A percentile compares a stretch with the other conserved stretches of the same genome.
These are phyloP conservation scores for Aspergillus cejpii DNA, from an alignment of 2,329 filamentous ascomycete genomes.

Conservation along the genomic window DNA sequence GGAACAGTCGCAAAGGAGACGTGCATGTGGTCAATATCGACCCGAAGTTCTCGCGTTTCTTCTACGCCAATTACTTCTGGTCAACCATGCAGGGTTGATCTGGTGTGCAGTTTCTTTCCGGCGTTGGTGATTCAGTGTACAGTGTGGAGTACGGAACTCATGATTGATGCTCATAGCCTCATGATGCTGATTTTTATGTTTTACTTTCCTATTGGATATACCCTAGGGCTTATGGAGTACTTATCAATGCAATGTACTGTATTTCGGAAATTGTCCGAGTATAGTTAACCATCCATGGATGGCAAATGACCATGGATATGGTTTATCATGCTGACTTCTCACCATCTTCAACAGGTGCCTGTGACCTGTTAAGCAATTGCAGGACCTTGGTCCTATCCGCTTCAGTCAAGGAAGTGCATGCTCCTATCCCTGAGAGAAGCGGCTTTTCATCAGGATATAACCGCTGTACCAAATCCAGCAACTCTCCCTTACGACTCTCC, in stretches of 20 bases:
- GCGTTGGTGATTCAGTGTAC: slow-evolving; percentile 14
- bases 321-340: not conserved
- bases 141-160: not conserved
- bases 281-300: too few species aligned
- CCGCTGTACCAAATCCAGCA: slow-evolving; percentile 26
- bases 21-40: slow-evolving; percentile 94
- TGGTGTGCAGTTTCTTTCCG: slow-evolving; percentile 6
- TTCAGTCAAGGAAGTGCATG: slow-evolving; percentile 16
- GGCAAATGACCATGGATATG: too few species aligned
- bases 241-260: not conserved
- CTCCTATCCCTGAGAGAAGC: slow-evolving; percentile 6
- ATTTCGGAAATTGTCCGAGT: too few species aligned
- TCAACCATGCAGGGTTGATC: slow-evolving; percentile 60
- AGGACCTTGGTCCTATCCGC: slow-evolving; percentile 19
- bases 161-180: not conserved
- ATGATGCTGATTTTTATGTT: not conserved
- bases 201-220: slow-evolving; percentile 6
- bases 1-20: slow-evolving; percentile 80
- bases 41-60: slow-evolving; percentile 81
- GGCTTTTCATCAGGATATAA: slow-evolving; percentile 24
- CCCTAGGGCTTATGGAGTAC: slow-evolving; percentile 2
- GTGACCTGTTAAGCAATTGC: slow-evolving; percentile 11
- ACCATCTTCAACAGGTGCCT: not conserved
- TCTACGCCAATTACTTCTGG: slow-evolving; percentile 97
- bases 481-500: slow-evolving; percentile 15